These are phyloP conservation scores for Talaromyces stipitatus DNA, from an alignment of 495 filamentous ascomycete species.

Conservation along the genomic window DNA sequence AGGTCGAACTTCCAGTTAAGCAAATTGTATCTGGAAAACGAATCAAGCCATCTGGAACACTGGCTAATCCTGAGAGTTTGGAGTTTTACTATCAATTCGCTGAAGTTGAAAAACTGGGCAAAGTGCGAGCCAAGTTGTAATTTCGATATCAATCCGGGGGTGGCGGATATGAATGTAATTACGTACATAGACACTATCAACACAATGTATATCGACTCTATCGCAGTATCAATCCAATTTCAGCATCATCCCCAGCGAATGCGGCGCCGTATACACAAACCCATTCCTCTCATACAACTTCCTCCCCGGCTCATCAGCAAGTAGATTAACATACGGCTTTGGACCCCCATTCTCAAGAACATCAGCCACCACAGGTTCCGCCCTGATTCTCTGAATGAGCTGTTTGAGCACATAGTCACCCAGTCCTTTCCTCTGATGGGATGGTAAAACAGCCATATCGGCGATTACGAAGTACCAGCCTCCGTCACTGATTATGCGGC, in stretches of 20 bases:
- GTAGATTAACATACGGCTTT: conserved; percentile 34
- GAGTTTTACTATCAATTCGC: conserved; percentile 78
- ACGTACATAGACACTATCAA: background rate
- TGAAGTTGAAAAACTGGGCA: conserved; percentile 58
- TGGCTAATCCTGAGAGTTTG: conserved; percentile 67
- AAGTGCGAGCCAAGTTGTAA: conserved; percentile 34
- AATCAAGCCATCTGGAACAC: conserved; percentile 68
- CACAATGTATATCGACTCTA: background rate
- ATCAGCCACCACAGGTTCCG: conserved; percentile 6
- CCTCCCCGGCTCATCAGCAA: conserved; percentile 38
- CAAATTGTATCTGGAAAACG: conserved; percentile 70
- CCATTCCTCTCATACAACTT: conserved; percentile 39
- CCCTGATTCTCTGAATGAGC: conserved; percentile 30
- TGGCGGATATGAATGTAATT: background rate
- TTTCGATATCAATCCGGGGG: too few relatives aligned
- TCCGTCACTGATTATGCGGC: conserved; percentile 44
- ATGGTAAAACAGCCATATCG: conserved; percentile 45
- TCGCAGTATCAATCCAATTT: conserved; percentile 6
- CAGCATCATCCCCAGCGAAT: conserved; percentile 20
- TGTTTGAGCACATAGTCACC: conserved; percentile 37
- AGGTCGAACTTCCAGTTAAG: conserved; percentile 80
- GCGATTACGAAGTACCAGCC: conserved; percentile 46
- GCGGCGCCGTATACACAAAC: conserved; percentile 35
- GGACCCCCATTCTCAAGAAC: conserved; percentile 23
- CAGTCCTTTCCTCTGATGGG: conserved; percentile 41